A percentile compares a stretch with the other conserved stretches of the same genome.
Evolutionary conservation across 208 protist genomes (phyloP).

Genomic region (Endotrypanum monterogeii): DNA sequence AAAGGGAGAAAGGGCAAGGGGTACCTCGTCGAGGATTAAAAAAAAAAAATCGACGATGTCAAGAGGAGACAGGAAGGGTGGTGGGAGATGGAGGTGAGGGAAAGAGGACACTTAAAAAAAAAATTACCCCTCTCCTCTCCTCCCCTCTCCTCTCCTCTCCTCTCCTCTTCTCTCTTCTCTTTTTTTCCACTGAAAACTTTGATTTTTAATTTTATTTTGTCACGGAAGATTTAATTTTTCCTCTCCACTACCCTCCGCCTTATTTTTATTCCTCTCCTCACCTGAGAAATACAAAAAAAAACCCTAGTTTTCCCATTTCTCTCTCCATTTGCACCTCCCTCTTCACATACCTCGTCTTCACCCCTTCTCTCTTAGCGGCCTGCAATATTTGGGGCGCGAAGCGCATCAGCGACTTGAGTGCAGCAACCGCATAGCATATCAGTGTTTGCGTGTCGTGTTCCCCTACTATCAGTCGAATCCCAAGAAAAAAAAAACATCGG

Average conservation of each 20-base stretch:
- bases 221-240: too few species aligned
- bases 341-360: too few species aligned
- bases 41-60: background rate
- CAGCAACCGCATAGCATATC: background rate
- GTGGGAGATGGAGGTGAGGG: too few species aligned
- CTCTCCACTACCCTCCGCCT: background rate
- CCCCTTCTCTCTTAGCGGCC: background rate
- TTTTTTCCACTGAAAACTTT: too few species aligned
- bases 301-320: too few species aligned
- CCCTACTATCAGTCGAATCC: background rate
- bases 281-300: too few species aligned
- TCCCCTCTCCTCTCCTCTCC: background rate
- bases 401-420: background rate
- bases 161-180: constrained; percentile 5
- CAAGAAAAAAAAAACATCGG: background rate
- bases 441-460: background rate
- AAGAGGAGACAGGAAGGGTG: too few species aligned
- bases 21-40: background rate
- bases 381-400: background rate
- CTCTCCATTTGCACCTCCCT: background rate
- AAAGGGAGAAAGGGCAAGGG: too few species aligned
- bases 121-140: too few species aligned
- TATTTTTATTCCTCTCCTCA: too few species aligned
- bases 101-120: too few species aligned
- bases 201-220: too few species aligned